Base-by-base conservation (phyloP, 2,329 filamentous ascomycete genomes). In the Fusarium subtropicale region DNA sequence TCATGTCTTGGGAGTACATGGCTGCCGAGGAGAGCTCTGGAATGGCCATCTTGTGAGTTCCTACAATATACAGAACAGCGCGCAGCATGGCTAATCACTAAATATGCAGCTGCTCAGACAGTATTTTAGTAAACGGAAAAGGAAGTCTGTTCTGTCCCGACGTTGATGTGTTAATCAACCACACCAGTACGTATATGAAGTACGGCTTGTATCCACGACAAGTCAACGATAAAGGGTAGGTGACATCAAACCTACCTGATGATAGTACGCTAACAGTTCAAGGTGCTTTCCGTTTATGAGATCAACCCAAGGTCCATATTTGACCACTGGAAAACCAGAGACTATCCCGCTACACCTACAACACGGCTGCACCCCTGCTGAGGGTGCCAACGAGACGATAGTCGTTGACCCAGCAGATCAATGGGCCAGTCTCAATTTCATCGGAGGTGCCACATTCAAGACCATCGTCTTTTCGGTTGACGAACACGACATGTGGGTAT, bases 1-100 rank as follows among this genome's bases (percentile, higher is more conserved):
- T 57, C 36, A 51, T 44, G 55, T 57, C 55, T 5, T 57, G 55
- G 55, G 55, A 57, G 22, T 57, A 57, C 9, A 57, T 57, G 55
- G 55, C 46, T 9, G 55, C 55, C 6, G 36, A 57, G 11, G 46
- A 57, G 16, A 57, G 55, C 22, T 57, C 55, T 2, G 45, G 55
- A 39, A 57, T 57, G 55, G 45, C 46, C 4, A 50, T 57, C 15
- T 57, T 57, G 55, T 57, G n/a, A 44, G 55, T 47, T 24, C 1
- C 8, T 26, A 4, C 13, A 3, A 20, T 28, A 4, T n/a, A 3
- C 7, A 15, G 4, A 36, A 6, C 1, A 4, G 3, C 4, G 26
- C 12, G 7, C 7, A 3, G 12, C 7, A 3, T 7, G 2, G 11
- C 24, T 50, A 38, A 26, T 20, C 7, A 12, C 2, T 3, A 34